Base-by-base conservation (phyloP, 495 filamentous ascomycete genomes). In the Aspergillus sparsus region DNA sequence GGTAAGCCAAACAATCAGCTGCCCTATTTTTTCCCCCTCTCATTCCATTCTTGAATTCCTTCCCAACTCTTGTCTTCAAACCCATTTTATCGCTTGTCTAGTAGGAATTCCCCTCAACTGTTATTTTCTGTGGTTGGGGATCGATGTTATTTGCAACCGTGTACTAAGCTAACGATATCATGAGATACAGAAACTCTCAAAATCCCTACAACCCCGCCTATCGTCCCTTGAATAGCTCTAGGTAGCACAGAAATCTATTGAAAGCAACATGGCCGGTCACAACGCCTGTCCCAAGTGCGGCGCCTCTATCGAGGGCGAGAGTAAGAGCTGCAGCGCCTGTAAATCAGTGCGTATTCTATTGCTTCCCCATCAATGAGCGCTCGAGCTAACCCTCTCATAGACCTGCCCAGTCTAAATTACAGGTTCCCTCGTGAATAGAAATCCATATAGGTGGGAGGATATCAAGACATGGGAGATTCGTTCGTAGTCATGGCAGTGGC, bases 251-350 rank as follows among this genome's bases (percentile, higher is more conserved):
- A 8, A 34, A n/a, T 27, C 21, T 27, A 27, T 27, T 27, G 54
- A 67, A 63, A 58, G 12, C 39, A 42, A 42, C 9, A 70, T 70
- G 67, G 18, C 66, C 55, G 64, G 62, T 44, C 71, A 74, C 68
- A 52, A 41, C 42, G 39, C 58, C 61, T 77, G 74, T 60, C 74
- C 74, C 53, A 66, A 63, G 13, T 77, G 72, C 66, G 68, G 68
- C 34, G 70, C 69, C 27, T 33, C 41, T 42, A 75, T 73, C 55
- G 7, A 53, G 7, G 66, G 68, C 42, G 69, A 61, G 7, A 65
- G 31, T 33, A 77, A 77, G 71, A 73, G 62, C 44, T 77, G 74
- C 64, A 16, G 27, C 33, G 66, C 68, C 21, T 77, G 74, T 59
- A 72, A 72, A 57, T 68, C 57, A 52, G 74, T 77, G 62, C 57